Base-by-base conservation (phyloP, 257 asterid genomes). In the Perilla frutescens region DNA sequence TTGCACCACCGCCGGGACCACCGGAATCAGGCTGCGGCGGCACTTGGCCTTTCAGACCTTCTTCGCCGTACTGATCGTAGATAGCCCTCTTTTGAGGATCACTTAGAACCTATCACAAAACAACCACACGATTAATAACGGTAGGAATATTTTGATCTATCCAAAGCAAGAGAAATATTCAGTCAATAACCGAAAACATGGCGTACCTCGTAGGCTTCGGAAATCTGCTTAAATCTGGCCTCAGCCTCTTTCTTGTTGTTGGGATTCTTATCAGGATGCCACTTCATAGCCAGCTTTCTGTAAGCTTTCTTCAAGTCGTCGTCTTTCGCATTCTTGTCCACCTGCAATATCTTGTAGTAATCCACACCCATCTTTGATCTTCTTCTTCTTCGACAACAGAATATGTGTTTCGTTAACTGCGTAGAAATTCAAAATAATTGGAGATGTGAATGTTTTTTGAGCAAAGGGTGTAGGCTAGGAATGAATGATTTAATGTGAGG, bases 211-310 rank as follows among this genome's bases (percentile, higher is more conserved):
- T 91, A 91, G 11, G 97, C 97, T 85, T 91, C 96, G 31, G 97
- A 89, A 65, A 91, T 87, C 81, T 89, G 90, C 61, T 91, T 91
- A 84, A 89, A 91, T 84, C 86, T 89, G 13, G 92, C 96, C 79
- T 91, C 97, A 34, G 96, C 96, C 4, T 88, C 95, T 66, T 89
- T 89, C 89, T 87, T 89, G 70, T 86, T 87, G 82, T 70, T 87
- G 4, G 94, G 97, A 63, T 91, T 91, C 86, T 91, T 91, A 36
- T 91, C 97, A 40, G 97, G 97, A 13, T 91, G 97, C 97, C 97
- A 91, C 74, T 91, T 91, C 96, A 91, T 91, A 3, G 97, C 96
- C 43, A 91, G 84, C 69, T 89, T 89, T 29, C 97, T 66, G 66
- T 91, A 91, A 80, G 97, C 87, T 85, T 85, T 91, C 88, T 91